Percentiles rank a stretch among this genome's conserved stretches.
Conservation (phyloP, 2,329 filamentous ascomycete genomes). For the Colletotrichum sp. region DNA sequence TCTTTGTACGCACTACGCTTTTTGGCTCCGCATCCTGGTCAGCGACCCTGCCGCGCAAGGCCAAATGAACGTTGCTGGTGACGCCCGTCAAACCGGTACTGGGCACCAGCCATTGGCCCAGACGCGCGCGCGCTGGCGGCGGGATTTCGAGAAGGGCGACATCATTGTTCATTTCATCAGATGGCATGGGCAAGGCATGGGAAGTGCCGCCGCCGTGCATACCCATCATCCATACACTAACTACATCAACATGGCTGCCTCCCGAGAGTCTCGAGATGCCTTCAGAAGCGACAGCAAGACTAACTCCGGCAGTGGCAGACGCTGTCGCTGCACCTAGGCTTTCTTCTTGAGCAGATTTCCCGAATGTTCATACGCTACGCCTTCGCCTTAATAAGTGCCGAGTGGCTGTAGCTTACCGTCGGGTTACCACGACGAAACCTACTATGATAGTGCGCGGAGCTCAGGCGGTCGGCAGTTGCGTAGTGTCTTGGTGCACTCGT, state of each 20-base stretch:
- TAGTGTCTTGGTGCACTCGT: conserved; percentile 9
- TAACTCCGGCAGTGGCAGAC: not conserved
- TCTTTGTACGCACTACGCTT: not conserved
- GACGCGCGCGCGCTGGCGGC: not conserved
- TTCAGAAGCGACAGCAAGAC: not conserved
- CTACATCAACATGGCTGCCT: not conserved
- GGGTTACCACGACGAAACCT: conserved; percentile 6
- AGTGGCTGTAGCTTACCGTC: not conserved
- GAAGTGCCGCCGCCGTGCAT: not conserved
- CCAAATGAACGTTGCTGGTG: not conserved
- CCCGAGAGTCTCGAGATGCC: not conserved
- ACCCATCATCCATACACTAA: not conserved
- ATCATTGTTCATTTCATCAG: not conserved
- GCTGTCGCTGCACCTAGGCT: not conserved
- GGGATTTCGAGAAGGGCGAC: not conserved
- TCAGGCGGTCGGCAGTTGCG: conserved; percentile 8
- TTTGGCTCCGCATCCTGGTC: conserved; percentile 2
- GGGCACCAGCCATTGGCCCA: not conserved
- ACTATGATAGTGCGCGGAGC: not conserved
- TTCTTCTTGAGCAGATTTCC: not conserved
- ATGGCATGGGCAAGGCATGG: not conserved
- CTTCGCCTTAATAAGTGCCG: not conserved
- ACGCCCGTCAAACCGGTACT: conserved; percentile 14
- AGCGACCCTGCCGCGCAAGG: not conserved
- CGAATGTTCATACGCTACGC: not conserved